phyloP scores from a whole-genome alignment of 257 asterid genomes.

The Nicotiana obtusifolia region DNA sequence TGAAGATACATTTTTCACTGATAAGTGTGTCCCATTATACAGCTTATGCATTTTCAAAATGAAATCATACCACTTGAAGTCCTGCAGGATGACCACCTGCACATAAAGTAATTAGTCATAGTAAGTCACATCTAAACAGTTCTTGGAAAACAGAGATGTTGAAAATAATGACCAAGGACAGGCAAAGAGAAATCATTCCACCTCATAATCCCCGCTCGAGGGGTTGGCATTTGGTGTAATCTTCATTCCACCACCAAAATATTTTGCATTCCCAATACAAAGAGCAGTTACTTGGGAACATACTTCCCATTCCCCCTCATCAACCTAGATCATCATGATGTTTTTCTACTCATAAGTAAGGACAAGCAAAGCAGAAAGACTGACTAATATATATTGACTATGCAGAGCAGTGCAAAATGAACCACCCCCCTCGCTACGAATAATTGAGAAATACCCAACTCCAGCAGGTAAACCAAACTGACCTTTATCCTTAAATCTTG shows the following conservation, averaged over 20 bases:
- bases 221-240: conserved; percentile 78
- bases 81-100: conserved; percentile 80
- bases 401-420: not conserved
- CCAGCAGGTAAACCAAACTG: conserved; percentile 17
- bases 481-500: conserved; percentile 79
- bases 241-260: conserved; percentile 96
- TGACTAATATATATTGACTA: not conserved
- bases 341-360: not conserved
- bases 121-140: conserved; percentile 1
- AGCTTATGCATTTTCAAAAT: conserved; percentile 70
- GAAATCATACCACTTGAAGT: conserved; percentile 83
- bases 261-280: conserved; percentile 88
- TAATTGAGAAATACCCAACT: not conserved
- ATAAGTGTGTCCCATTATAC: conserved; percentile 76
- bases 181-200: conserved; percentile 19
- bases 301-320: conserved; percentile 78
- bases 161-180: not conserved
- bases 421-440: not conserved
- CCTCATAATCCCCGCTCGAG: conserved; percentile 65
- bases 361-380: not conserved
- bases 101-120: conserved; percentile 11
- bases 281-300: conserved; percentile 80
- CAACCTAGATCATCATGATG: conserved; percentile 37
- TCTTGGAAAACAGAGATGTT: not conserved
- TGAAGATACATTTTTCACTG: conserved; percentile 67